Evolutionary conservation across 2,329 filamentous ascomycete species (phyloP), one percentile per base, ranked within the genome.

Genomic region (Colletotrichum theobromicola): DNA sequence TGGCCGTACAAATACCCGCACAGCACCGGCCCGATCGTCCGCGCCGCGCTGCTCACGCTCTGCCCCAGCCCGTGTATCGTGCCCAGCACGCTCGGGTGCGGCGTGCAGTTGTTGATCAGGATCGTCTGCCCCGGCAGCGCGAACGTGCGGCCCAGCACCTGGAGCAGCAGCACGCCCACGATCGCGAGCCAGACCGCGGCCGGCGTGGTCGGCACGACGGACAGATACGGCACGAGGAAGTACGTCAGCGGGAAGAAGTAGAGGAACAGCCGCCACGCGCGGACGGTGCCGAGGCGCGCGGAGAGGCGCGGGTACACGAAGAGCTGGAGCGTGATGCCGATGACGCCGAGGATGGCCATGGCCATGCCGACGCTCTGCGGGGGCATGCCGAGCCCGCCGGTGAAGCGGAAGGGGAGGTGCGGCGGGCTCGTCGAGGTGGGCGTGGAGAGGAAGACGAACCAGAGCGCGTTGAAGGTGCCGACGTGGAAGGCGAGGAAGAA

Each of bases 371-470:
- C 93, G 4, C 90, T 89, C 2, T 90, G 88, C 0, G 94, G 92
- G 1, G 90, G 90, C 67, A 97, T 88, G n/a, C 94, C 94, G 1
- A 97, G 87, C 3, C 95, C 95, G 32, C 94, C 94, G 1, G 92
- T 91, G 80, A 95, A 95, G 75, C 88, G 83, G 79, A 93, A 91
- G 0, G 91, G 88, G 72, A 89, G 83, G 75, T 82, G 77, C 2
- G 75, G 75, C n/a, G 82, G 78, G 2, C 81, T 76, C 2, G 77
- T 75, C 0, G 79, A 74, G 2, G 81, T 78, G 0, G 93, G 92
- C 0, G 93, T 94, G 1, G 94, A 94, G 60, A 96, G 88, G 82
- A 96, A 95, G 65, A 95, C 88, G 75, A 94, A 94, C 86, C 93
- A 94, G 58, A 96, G 89, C 3, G 93, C 90, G 80, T 94, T 93